Evolutionary conservation across 192 early-diverging fungal species (phyloP), one percentile per base, ranked within the genome.

Genomic region (Coemansia sp.): DNA sequence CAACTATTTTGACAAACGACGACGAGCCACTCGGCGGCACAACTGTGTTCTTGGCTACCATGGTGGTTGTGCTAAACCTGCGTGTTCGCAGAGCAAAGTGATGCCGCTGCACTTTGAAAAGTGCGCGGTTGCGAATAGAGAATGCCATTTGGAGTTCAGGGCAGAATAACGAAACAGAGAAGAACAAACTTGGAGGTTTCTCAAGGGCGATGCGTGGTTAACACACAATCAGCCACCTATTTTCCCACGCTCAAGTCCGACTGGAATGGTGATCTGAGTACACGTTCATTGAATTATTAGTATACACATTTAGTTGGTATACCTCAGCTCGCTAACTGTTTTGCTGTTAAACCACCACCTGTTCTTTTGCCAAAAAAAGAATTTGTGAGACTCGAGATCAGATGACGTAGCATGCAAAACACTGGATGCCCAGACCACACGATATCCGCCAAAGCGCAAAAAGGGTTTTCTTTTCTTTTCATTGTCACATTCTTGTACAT

Each of bases 1-100:
- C 95, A 22, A 95, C 93, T 72, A 97, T 91, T 66, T 93, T 93
- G 25, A 95, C 90, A 64, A 83, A 83, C 25, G 74, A 83, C 19
- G 74, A 49, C 17, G 31, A 38, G 28, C n/a, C 19, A 0, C 7
- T 15, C 17, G 57, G 7, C 21, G 21, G 12, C 21, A 17, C 42
- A n/a, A 9, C 20, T 11, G 36, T 66, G 49, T 44, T 60, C 48
- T 79, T 72, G 31, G 46, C 34, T 0, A 49, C 38, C 7, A 2
- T 37, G 20, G 28, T 21, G 3, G 71, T 54, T 14, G 57, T 58
- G 42, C 71, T 49, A 12, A 78, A 64, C 21, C 69, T 47, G 21
- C 75, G 17, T 19, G 19, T 20, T 20, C 17, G 46, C n/a, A 48
- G 19, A 19, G 46, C 46, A 15, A 20, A 19, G 46, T 19, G 46